phyloP scores from a whole-genome alignment of 2,329 filamentous ascomycete species.

The Geosmithia putterillii region DNA sequence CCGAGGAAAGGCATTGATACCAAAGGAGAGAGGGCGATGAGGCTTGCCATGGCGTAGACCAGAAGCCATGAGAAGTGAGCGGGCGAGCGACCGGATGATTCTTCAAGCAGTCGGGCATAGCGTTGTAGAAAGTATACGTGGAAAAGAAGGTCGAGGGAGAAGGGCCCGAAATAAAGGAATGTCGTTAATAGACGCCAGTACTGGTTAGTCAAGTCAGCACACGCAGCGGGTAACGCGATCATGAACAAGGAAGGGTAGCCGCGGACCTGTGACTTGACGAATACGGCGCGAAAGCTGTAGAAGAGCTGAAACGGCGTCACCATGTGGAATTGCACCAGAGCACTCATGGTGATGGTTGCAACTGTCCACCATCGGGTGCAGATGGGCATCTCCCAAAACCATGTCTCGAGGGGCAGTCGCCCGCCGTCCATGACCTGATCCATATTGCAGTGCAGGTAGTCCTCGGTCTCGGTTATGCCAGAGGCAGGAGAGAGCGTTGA shows the following conservation, averaged over 20 bases:
- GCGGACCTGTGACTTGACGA: constrained; percentile 77
- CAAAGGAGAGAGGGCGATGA: constrained; percentile 73
- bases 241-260: background rate
- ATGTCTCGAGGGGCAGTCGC: constrained; percentile 76
- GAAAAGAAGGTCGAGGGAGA: constrained; percentile 89
- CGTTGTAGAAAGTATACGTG: constrained; percentile 97
- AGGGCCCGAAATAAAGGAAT: constrained; percentile 93
- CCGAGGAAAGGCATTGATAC: constrained; percentile 90
- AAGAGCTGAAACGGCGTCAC: constrained; percentile 91
- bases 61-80: constrained; percentile 94
- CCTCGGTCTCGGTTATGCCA: background rate
- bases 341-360: constrained; percentile 75
- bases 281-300: constrained; percentile 89
- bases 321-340: constrained; percentile 86
- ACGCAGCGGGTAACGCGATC: background rate
- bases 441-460: no score
- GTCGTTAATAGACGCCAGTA: constrained; percentile 96
- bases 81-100: constrained; percentile 81
- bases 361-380: constrained; percentile 97
- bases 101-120: constrained; percentile 89
- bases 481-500: background rate
- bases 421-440: constrained; percentile 49
- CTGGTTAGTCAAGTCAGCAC: constrained; percentile 29
- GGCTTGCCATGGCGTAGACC: constrained; percentile 67
- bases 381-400: constrained; percentile 98